phyloP scores from a whole-genome alignment of 2,329 filamentous ascomycete species.

The Gnomoniopsis smithogilvyi region DNA sequence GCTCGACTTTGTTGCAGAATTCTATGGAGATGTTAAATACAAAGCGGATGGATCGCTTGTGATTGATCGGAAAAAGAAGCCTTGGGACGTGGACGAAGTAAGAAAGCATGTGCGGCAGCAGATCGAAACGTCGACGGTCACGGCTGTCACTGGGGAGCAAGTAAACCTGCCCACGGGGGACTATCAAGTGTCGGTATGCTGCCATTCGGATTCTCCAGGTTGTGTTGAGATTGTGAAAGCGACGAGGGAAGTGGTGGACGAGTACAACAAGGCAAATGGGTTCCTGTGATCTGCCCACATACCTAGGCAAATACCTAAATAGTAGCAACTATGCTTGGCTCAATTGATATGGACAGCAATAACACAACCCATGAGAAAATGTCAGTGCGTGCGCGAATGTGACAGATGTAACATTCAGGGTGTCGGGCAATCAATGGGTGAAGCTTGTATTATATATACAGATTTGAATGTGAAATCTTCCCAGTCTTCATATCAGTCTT shows the following conservation, averaged over 20 bases:
- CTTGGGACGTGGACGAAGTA: conserved; percentile 36
- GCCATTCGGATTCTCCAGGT: conserved; percentile 44
- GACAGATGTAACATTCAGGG: too few relatives aligned
- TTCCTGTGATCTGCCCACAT: neutral
- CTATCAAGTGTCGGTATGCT: conserved; percentile 41
- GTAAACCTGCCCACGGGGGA: conserved; percentile 36
- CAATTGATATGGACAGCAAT: too few relatives aligned
- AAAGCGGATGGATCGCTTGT: conserved; percentile 22
- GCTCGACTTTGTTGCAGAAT: conserved; percentile 26
- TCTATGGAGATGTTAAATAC: conserved; percentile 28
- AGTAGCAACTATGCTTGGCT: too few relatives aligned
- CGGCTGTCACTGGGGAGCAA: conserved; percentile 35
- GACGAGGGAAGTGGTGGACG: conserved; percentile 35
- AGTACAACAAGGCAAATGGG: conserved; percentile 32
- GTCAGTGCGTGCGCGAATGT: too few relatives aligned
- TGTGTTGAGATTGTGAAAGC: conserved; percentile 40
- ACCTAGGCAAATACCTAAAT: too few relatives aligned
- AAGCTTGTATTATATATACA: too few relatives aligned
- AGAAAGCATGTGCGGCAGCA: conserved; percentile 39
- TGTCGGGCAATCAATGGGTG: too few relatives aligned
- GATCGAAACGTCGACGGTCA: conserved; percentile 36
- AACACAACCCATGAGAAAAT: too few relatives aligned
- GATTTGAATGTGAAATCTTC: too few relatives aligned
- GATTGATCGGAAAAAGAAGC: conserved; percentile 53
- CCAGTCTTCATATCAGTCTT: too few relatives aligned